phyloP scores from a whole-genome alignment of 2,329 filamentous ascomycete genomes.

The Macrophomina pseudophaseolina region DNA sequence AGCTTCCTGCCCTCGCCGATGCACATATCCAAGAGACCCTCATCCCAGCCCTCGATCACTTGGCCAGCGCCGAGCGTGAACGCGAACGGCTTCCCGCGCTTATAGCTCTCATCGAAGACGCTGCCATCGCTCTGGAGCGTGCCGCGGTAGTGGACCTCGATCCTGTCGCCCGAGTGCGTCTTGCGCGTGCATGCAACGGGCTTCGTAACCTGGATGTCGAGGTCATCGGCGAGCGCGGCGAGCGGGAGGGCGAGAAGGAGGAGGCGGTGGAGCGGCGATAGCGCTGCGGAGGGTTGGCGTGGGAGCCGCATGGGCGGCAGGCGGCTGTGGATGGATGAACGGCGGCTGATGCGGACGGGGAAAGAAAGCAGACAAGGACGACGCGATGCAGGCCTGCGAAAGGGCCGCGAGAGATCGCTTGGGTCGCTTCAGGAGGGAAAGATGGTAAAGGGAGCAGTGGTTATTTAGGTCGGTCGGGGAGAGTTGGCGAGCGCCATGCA shows the following conservation, averaged over 20 bases:
- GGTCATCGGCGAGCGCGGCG: slow-evolving; percentile 45
- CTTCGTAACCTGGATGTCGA: slow-evolving; percentile 75
- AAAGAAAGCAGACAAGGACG: background rate
- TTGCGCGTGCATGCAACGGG: slow-evolving; percentile 80
- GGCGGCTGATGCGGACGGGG: background rate
- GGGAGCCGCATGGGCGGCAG: slow-evolving; percentile 27
- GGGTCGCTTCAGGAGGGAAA: background rate
- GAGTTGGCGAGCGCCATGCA: slow-evolving; percentile 18
- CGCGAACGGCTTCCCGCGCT: slow-evolving; percentile 75
- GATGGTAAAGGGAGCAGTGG: background rate
- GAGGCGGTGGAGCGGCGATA: slow-evolving; percentile 41
- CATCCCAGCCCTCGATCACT: slow-evolving; percentile 97
- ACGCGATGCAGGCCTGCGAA: background rate
- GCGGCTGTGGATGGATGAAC: background rate
- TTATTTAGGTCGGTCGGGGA: slow-evolving; percentile 8
- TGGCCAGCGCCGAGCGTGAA: slow-evolving; percentile 83
- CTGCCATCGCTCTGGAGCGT: slow-evolving; percentile 73
- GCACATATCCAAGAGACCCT: slow-evolving; percentile 93
- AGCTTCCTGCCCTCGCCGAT: slow-evolving; percentile 91
- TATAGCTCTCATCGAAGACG: slow-evolving; percentile 65
- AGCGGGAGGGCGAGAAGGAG: slow-evolving; percentile 52
- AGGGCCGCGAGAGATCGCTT: background rate
- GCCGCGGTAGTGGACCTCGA: slow-evolving; percentile 88
- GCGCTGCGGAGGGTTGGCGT: slow-evolving; percentile 17
- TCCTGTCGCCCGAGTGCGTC: slow-evolving; percentile 70